Evolutionary conservation across 805 yeast species (phyloP).

Genomic region (Saccharomycopsis vini): DNA sequence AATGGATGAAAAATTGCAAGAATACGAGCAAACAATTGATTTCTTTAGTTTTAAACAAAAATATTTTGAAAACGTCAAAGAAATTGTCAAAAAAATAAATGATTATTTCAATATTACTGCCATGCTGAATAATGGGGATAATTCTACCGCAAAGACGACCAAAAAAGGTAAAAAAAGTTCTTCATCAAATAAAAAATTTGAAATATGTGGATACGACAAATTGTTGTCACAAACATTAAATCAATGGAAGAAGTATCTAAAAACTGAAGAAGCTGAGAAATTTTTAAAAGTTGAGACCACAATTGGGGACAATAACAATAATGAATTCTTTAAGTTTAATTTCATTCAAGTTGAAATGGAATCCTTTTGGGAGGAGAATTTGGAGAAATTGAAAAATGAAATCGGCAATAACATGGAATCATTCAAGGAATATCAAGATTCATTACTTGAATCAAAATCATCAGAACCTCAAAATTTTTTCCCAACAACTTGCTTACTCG

Average conservation of each 20-base stretch:
- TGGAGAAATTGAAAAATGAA: neutral
- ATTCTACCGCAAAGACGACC: neutral
- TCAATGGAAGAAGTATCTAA: conserved; percentile 9
- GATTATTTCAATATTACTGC: conserved; percentile 18
- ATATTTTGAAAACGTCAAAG: conserved; percentile 22
- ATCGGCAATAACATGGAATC: conserved; percentile 1
- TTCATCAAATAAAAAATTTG: conserved; percentile 33
- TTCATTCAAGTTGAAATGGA: neutral
- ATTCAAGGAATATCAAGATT: neutral
- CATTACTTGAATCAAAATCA: neutral
- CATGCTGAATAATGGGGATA: neutral
- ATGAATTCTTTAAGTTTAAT: neutral
- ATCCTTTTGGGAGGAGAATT: conserved; percentile 2
- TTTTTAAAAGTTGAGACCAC: conserved; percentile 7
- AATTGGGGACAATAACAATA: neutral
- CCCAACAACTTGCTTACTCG: conserved; percentile 37
- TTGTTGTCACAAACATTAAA: conserved; percentile 18
- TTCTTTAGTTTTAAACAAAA: conserved; percentile 17
- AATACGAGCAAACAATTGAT: too few relatives aligned
- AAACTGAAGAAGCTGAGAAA: conserved; percentile 9
- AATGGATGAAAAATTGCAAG: neutral
- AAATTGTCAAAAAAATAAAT: conserved; percentile 23
- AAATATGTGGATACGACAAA: conserved; percentile 46
- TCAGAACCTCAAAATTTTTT: neutral
- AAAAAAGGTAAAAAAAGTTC: conserved; percentile 20